A percentile compares a stretch with the other conserved stretches of the same genome.
phyloP scores from a whole-genome alignment of 2,329 filamentous ascomycete species.

The Verticillium zaregamsianum region DNA sequence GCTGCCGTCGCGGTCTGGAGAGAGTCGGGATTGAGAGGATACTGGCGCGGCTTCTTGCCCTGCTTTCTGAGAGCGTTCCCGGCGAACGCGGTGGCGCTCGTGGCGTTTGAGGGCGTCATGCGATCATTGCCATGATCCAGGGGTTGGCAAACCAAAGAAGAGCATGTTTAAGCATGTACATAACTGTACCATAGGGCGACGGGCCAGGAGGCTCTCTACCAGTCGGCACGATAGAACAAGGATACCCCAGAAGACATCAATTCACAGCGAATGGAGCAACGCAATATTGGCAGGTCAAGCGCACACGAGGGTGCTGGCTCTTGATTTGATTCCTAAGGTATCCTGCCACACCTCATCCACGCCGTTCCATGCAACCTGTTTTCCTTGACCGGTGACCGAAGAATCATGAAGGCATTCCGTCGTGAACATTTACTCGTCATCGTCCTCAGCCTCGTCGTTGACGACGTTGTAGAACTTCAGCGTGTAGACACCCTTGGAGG shows the following conservation, averaged over 20 bases:
- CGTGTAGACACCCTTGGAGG: constrained; percentile 97
- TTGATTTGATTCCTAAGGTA: constrained; percentile 12
- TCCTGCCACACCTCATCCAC: constrained; percentile 11
- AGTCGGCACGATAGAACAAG: constrained; percentile 4
- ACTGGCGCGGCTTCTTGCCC: constrained; percentile 89
- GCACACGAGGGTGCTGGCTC: constrained; percentile 14
- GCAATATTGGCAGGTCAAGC: constrained; percentile 12
- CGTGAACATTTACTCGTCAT: constrained; percentile 78
- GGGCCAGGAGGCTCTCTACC: not conserved
- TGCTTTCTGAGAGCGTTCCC: constrained; percentile 94
- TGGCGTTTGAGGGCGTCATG: constrained; percentile 93
- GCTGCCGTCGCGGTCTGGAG: constrained; percentile 73
- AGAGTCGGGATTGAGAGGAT: constrained; percentile 74
- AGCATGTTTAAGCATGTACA: not conserved
- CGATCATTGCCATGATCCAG: constrained; percentile 47
- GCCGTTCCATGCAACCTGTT: constrained; percentile 10
- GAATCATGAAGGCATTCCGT: not conserved
- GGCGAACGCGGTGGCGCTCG: constrained; percentile 88
- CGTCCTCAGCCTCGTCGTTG: constrained; percentile 95
- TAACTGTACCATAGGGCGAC: not conserved
- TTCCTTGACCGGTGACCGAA: constrained; percentile 5
- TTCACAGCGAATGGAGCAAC: not conserved
- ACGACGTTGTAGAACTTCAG: constrained; percentile 99
- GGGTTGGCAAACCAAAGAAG: not conserved
- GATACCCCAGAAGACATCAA: constrained; percentile 8